Base-by-base conservation (phyloP, 2,329 filamentous ascomycete species). In the Aspergillus sp. region DNA sequence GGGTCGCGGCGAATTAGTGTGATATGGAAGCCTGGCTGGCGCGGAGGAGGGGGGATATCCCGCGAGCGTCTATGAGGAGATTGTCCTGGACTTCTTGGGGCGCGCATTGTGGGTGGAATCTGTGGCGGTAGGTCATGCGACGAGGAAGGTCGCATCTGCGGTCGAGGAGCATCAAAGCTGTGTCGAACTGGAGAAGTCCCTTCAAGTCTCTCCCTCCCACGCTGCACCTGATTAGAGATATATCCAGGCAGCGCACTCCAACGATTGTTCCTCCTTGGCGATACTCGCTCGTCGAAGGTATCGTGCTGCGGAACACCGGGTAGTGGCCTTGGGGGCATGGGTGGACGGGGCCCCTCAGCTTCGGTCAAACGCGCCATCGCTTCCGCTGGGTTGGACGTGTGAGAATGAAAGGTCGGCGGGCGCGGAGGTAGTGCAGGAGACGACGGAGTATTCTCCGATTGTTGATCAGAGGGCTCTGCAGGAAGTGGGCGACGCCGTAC, bases 1-100 rank as follows among this genome's bases (percentile, higher is more conserved):
- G 88, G 88, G 69, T 92, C 87, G 62, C 89, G 84, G n/a, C 89
- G 86, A 65, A 92, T 91, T 13, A 93, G 73, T 0, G 85, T 87
- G 46, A 80, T 71, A 54, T 71, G 70, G 51, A 77, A 77, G 2
- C 72, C 66, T n/a, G 65, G 58, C 33, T 61, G 57, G 13, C 59
- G 64, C 11, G 27, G 56, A 40, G 27, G 56, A 41, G 46, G 59
- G 42, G 20, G 46, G 17, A 42, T 57, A 34, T 59, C 58, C 17
- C 54, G 52, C 12, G 58, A 56, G 33, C 57, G 51, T 19, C 66
- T 62, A 45, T 49, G 60, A 2, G 70, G 69, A 9, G 69, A 72
- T 40, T 69, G 67, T 5, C 63, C 66, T n/a, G 69, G 64, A 24
- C 66, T 73, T 59, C 64, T 62, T 8, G 62, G 56, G 12, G 67